These are phyloP conservation scores for Solanum pinnatisectum DNA, from an alignment of 257 asterid species.

Conservation along the genomic window DNA sequence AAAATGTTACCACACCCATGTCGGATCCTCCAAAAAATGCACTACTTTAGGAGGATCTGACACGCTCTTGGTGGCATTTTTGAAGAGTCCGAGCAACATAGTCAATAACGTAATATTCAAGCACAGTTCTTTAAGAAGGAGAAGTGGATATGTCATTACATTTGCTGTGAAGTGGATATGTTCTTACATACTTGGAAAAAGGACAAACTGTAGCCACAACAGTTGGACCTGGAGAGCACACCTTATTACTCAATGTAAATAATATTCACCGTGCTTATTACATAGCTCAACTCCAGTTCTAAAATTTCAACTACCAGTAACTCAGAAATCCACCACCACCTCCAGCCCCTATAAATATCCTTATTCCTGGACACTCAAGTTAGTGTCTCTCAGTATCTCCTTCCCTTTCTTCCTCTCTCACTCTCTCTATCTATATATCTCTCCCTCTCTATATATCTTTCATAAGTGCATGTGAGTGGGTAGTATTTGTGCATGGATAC, in stretches of 20 bases:
- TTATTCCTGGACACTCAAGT: slow-evolving; percentile 7
- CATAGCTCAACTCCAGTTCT: slow-evolving; percentile 10
- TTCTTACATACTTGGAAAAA: slow-evolving; percentile 40
- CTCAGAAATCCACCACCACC: slow-evolving; percentile 22
- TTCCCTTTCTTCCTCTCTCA: not conserved
- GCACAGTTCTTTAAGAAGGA: slow-evolving; percentile 28
- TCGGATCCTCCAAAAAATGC: not conserved
- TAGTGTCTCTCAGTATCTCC: slow-evolving; percentile 9
- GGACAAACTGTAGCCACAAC: slow-evolving; percentile 31
- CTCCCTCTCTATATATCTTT: not conserved
- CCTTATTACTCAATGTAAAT: slow-evolving; percentile 20
- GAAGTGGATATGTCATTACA: not conserved
- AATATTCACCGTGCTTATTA: slow-evolving; percentile 9
- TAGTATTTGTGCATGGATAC: slow-evolving; percentile 25
- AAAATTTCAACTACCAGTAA: slow-evolving; percentile 8
- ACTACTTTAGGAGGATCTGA: not conserved
- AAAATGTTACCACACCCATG: not conserved
- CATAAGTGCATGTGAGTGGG: not conserved
- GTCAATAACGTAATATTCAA: slow-evolving; percentile 28
- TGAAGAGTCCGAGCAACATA: not conserved
- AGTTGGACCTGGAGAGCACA: slow-evolving; percentile 18
- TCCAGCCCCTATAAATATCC: slow-evolving; percentile 38
- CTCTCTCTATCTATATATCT: not conserved
- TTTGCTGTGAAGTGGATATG: slow-evolving; percentile 31
- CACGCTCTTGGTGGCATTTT: not conserved